Evolutionary conservation across 1,139 yeast species (phyloP), one percentile per base, ranked within the genome.

Genomic region (Saccharomyces hybrid): DNA sequence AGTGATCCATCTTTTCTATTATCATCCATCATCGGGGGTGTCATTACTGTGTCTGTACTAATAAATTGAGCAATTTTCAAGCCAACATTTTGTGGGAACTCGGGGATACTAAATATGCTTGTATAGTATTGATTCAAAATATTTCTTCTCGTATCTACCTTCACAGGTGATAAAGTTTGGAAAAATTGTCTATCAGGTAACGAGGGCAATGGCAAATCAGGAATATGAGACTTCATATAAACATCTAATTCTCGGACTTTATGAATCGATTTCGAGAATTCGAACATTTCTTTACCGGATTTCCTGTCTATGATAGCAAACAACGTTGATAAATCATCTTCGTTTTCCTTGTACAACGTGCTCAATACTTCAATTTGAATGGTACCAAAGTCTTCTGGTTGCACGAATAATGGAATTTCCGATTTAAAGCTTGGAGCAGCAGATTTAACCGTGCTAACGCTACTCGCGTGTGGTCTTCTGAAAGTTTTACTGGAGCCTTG

Each of bases 1-100:
- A 88, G 71, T 62, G 77, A 83, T 0, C 96, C 95, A 67, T 85
- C 89, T 65, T 83, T 85, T 28, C 74, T 65, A 1, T 82, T 79
- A 1, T 26, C 26, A 57, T 75, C 81, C 56, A 81, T 80, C 64
- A 82, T 84, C 54, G 83, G 71, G 1, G 89, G 83, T 61, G 82
- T 83, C 16, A 65, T 65, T 3, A 85, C 81, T 31, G 85, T 79
- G 64, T 86, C 88, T 2, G 84, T 73, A 4, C 93, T 84, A 56
- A 88, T 74, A 65, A 84, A 88, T 53, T 80, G 77, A 57, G 93
- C 84, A 42, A 87, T 73, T 47, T 78, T 70, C 53, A 75, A 74
- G 27, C 82, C 75, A 0, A 80, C 81, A 60, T 74, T 72, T 23
- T 73, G 76, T 0, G 90, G 86, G 14, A 84, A 73, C 25, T 70